Conservation (phyloP, 2,329 filamentous ascomycete species). For the Trichoderma sp. region DNA sequence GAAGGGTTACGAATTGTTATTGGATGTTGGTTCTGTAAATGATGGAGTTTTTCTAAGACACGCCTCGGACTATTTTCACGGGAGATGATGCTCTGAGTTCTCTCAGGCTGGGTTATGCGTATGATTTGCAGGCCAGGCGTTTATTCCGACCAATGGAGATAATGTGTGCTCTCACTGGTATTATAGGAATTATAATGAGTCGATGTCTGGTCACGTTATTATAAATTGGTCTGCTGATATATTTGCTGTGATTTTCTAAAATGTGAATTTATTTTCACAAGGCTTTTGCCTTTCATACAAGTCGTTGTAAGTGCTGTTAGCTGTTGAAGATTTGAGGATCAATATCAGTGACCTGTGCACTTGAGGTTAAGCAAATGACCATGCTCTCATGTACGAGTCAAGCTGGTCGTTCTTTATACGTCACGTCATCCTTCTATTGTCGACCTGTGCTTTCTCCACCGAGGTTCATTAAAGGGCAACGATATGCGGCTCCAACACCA, state of each 20-base stretch:
- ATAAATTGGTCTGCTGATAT: neutral
- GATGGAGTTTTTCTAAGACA: conserved; percentile 36
- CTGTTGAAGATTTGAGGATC: neutral
- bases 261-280: neutral
- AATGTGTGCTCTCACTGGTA: conserved; percentile 9
- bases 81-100: conserved; percentile 20
- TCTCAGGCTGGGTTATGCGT: conserved; percentile 32
- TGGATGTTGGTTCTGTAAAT: conserved; percentile 34
- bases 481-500: neutral
- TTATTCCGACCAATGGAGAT: conserved; percentile 46
- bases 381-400: neutral
- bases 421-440: neutral
- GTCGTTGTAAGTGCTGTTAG: too few species aligned
- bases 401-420: neutral
- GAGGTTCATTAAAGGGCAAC: neutral
- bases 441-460: neutral
- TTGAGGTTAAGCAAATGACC: too few species aligned
- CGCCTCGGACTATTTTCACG: conserved; percentile 30
- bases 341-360: too few species aligned
- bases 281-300: neutral
- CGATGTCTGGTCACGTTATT: conserved; percentile 2
- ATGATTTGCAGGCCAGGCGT: conserved; percentile 46
- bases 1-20: conserved; percentile 15
- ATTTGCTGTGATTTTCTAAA: neutral
- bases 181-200: neutral